These are phyloP conservation scores for Xylaria castorea DNA, from an alignment of 495 filamentous ascomycete species.

Conservation along the genomic window DNA sequence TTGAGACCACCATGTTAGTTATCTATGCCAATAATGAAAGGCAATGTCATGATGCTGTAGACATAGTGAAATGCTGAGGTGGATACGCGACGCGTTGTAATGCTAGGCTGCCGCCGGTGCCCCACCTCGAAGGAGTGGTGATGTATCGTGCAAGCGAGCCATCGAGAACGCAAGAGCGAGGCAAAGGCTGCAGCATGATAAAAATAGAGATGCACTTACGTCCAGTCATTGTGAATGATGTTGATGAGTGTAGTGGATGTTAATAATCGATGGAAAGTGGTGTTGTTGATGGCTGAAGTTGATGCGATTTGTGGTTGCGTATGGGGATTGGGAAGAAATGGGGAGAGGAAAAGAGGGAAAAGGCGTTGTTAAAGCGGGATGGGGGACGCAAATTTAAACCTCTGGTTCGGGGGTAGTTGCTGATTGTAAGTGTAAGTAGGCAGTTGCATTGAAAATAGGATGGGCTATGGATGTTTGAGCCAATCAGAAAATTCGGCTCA, in stretches of 20 bases:
- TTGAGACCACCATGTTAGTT: conserved; percentile 70
- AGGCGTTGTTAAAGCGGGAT: conserved; percentile 42
- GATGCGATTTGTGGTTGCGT: conserved; percentile 42
- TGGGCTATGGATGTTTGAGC: conserved; percentile 10
- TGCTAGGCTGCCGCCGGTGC: conserved; percentile 27
- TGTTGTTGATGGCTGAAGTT: conserved; percentile 29
- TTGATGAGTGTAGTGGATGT: conserved; percentile 41
- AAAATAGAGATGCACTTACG: conserved; percentile 68
- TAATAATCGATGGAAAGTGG: conserved; percentile 42
- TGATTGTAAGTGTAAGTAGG: conserved; percentile 21
- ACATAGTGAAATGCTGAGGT: conserved; percentile 13
- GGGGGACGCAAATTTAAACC: conserved; percentile 48
- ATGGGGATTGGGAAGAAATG: conserved; percentile 39
- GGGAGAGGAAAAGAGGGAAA: conserved; percentile 34
- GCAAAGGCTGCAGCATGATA: conserved; percentile 29
- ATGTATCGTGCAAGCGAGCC: conserved; percentile 18
- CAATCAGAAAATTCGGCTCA: conserved; percentile 31
- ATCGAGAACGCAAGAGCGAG: conserved; percentile 29
- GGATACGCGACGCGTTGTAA: conserved; percentile 32
- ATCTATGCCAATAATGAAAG: background rate
- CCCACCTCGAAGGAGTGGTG: conserved; percentile 35
- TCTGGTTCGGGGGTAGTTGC: conserved; percentile 22
- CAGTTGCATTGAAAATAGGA: conserved; percentile 17
- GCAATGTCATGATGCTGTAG: conserved; percentile 12
- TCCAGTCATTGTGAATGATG: conserved; percentile 84